Evolutionary conservation across 129 eudicot genomes (phyloP), one percentile per base, ranked within the genome.

Genomic region (Artemisia annua): DNA sequence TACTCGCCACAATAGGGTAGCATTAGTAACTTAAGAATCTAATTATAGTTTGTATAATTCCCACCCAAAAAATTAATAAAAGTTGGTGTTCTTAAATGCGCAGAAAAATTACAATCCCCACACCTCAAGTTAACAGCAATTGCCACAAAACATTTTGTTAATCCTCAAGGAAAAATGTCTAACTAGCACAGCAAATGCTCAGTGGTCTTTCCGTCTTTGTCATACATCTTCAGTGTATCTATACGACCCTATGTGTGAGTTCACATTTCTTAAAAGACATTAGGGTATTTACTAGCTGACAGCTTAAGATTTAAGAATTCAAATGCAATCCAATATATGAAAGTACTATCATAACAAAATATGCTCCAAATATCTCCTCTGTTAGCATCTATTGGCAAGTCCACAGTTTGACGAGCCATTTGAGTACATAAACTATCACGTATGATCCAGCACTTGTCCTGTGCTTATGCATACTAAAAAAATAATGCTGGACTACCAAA

Each of bases 61-160:
- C 46, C 17, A 44, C 13, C 73, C 26, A 7, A 43, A 19, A 55
- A 11, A 53, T n/a, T 9, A 46, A 7, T 35, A 39, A 39, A 1
- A 60, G 17, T 15, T 30, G 43, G 6, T 17, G 12, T 22, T n/a
- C 28, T 74, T 74, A 61, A 20, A 14, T 24, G 43, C 12, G 53
- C 3, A 26, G 28, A 65, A 28, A 54, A 53, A 17, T 16, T 11
- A 63, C 53, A 7, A 74, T 74, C 53, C 22, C 55, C 39, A 44
- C 20, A 39, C 56, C 55, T 35, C 16, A 10, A 63, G 56, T 52
- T 52, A 7, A 64, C 61, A 18, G 78, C 62, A 18, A 54, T 30
- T 61, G 63, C 43, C 30, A 72, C 15, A 69, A 70, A 63, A 52
- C 51, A 52, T 49, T 44, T 57, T 30, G 14, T 63, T 73, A 62